Evolutionary conservation across 2,329 filamentous ascomycete species (phyloP).

Genomic region (Aureobasidium sp.): DNA sequence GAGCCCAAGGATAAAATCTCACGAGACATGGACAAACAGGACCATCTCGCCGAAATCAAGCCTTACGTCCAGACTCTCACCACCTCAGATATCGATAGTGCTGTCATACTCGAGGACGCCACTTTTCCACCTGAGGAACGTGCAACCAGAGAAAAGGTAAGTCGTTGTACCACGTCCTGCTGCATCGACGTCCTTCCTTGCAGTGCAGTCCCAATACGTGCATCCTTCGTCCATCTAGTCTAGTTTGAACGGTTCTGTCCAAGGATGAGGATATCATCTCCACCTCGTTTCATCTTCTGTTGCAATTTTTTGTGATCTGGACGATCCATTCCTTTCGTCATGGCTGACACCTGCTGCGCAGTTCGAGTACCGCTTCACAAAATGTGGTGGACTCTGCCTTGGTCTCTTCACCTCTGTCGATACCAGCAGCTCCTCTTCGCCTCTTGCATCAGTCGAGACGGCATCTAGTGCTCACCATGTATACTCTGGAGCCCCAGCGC

Average conservation of each 20-base stretch:
- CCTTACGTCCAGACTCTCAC: conserved; percentile 70
- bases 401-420: conserved; percentile 69
- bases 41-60: conserved; percentile 54
- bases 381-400: conserved; percentile 68
- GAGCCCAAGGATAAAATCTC: conserved; percentile 19
- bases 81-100: conserved; percentile 57
- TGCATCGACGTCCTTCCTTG: conserved; percentile 3
- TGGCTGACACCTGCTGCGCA: conserved; percentile 31
- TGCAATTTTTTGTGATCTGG: not conserved
- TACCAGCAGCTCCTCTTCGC: conserved; percentile 43
- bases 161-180: conserved; percentile 21
- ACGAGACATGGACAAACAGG: conserved; percentile 30
- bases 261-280: not conserved
- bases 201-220: conserved; percentile 13
- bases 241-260: not conserved
- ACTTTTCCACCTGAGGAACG: conserved; percentile 54
- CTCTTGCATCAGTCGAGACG: conserved; percentile 47
- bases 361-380: conserved; percentile 69
- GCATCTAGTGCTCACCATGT: conserved; percentile 49
- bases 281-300: not conserved
- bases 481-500: conserved; percentile 51
- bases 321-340: not conserved
- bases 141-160: conserved; percentile 54
- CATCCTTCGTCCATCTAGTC: not conserved
- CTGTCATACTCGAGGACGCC: conserved; percentile 51